A percentile compares a stretch with the other conserved stretches of the same genome.
These are phyloP conservation scores for maize (Zea mays) DNA, from an alignment of 176 grass and related monocot genomes.

Conservation along the genomic window DNA sequence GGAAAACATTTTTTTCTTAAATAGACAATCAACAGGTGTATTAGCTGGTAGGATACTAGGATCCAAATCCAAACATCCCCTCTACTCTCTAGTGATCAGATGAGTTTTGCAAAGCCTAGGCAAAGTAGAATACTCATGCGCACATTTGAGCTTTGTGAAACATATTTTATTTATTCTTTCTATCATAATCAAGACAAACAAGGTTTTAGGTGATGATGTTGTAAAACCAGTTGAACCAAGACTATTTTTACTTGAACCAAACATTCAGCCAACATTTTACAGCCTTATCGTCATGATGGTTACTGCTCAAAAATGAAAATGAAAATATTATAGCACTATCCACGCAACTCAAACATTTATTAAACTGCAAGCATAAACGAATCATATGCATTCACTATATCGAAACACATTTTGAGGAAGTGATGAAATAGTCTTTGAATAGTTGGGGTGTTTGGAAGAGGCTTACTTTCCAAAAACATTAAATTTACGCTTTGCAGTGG, in stretches of 20 bases:
- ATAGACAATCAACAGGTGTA: background rate
- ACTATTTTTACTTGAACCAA: background rate
- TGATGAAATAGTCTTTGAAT: constrained; percentile 10
- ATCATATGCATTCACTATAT: constrained; percentile 6
- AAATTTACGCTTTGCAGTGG: constrained; percentile 69
- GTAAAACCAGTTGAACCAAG: background rate
- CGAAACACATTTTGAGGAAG: constrained; percentile 18
- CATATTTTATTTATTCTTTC: background rate
- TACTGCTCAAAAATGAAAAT: constrained; percentile 11
- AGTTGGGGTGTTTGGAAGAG: constrained; percentile 27
- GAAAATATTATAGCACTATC: background rate
- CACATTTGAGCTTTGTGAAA: background rate
- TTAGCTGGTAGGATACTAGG: background rate
- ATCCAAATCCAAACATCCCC: background rate
- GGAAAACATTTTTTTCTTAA: background rate
- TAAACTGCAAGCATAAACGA: constrained; percentile 15
- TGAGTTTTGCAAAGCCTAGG: background rate
- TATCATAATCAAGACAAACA: background rate
- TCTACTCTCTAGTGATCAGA: background rate
- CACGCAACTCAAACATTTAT: constrained; percentile 12
- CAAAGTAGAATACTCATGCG: background rate
- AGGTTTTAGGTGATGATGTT: background rate
- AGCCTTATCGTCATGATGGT: background rate
- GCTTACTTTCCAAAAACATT: constrained; percentile 90
- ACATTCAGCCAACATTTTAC: background rate